Base-by-base conservation (phyloP, 306 rosid species). In the Sphenostylis stenocarpa region DNA sequence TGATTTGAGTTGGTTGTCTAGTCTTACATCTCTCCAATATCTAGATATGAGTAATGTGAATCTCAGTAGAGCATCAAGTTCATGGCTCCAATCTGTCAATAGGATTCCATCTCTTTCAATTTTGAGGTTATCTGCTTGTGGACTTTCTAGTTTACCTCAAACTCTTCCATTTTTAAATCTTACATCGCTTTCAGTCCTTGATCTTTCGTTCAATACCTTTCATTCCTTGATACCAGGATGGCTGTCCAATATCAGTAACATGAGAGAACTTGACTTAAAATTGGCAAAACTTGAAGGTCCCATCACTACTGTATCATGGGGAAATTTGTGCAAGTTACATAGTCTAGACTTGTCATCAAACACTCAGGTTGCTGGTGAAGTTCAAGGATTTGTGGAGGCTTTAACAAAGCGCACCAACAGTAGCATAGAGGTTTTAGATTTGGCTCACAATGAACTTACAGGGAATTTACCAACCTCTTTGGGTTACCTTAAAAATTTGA, bases 21-120 rank as follows among this genome's bases (percentile, higher is more conserved):
- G 38, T 75, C 76, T 75, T 7, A 45, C 84, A 75, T 53, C 67
- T 67, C 73, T 83, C 2, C 45, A 53, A 36, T 70, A 84, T 72
- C 75, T 79, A 21, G 28, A 75, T 70, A 39, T 84, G 53, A 31
- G 58, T 8, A 0, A 14, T 7, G 70, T 68, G 53, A 1, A 79
- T 67, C 63, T 75, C 7, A 13, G 20, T 13, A 55, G 38, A n/a
- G 58, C 69, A 28, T 23, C 69, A 39, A 47, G 60, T 58, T 19
- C 62, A 8, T 53, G 29, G 61, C 61, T 53, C 61, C 31, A 21
- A 10, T 53, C 61, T 21, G 17, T 53, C 29, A 53, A 21, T 53
- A 53, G 61, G 61, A 11, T 53, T 53, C 31, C 15, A 21, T 21
- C 31, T 53, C 61, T 21, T 53, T 53, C 61, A 53, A 1, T 53